Evolutionary conservation across 768 basidiomycete genomes (phyloP), one percentile per base, ranked within the genome.

Genomic region (button mushroom (Agaricus bisporus)): DNA sequence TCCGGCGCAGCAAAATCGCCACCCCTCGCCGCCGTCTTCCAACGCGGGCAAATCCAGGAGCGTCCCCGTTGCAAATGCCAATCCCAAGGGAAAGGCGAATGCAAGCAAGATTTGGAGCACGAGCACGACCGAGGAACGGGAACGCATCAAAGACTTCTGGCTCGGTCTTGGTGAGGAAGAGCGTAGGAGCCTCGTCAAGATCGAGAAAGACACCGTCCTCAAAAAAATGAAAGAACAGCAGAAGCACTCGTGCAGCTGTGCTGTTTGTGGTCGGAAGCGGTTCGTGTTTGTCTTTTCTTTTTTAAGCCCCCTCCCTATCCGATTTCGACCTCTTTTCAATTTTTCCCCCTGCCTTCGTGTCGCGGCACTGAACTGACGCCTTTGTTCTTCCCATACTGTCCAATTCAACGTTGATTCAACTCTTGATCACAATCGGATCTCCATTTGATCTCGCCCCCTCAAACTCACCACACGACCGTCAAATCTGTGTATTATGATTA

Each of bases 211-310:
- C 68, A 92, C 93, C 22, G 95, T 98, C 28, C 73, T 98, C 55
- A 83, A 82, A 71, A 98, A 98, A 82, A 99, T 99, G 94, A 98
- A 98, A 77, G 97, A 99, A 71, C 91, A 98, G 75, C 94, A 98
- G 80, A 88, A 91, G 65, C 93, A 98, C 67, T 87, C 85, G 56
- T 99, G 97, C 67, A 85, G 85, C 57, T 95, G 95, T 75, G 93
- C 95, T 37, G 91, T 98, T 32, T 95, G 95, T 74, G 93, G 95
- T 51, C 76, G 95, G 67, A 99, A 99, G 79, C 88, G 95, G 91
- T 90, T 63, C 58, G 88, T 82, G 62, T 62, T 59, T 56, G 55
- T 67, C 61, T 56, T 54, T 59, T 67, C 58, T 58, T 55, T 56
- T 54, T 54, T 45, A 53, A 59, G 57, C 60, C 54, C 46, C 56